Conservation (phyloP, 345 rosid genomes). For the Citrus medica region DNA sequence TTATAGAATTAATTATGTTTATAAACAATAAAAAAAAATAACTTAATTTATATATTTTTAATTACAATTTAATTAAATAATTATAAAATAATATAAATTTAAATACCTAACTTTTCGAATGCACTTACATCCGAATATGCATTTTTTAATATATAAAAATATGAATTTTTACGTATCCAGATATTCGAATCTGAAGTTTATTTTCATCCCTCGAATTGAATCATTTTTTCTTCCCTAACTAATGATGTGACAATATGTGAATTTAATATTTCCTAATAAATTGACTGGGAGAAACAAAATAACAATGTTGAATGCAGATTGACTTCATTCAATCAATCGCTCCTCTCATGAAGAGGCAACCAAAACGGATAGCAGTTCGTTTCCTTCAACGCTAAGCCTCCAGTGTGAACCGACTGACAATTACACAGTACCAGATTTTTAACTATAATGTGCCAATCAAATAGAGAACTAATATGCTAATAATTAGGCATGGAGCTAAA, state of each 20-base stretch:
- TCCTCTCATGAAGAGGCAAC: not conserved
- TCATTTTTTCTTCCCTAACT: fast-evolving
- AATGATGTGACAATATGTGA: not conserved
- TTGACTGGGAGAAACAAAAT: not conserved
- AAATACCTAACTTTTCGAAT: too few relatives aligned
- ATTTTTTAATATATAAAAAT: too few relatives aligned
- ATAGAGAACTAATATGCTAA: not conserved
- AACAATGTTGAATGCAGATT: not conserved
- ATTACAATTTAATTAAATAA: too few relatives aligned
- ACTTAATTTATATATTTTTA: too few relatives aligned
- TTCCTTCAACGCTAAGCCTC: not conserved
- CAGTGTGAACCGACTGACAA: not conserved
- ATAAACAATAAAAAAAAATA: too few relatives aligned
- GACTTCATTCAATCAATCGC: not conserved
- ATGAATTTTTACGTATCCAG: fast-evolving
- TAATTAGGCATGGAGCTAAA: not conserved
- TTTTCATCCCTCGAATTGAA: too few relatives aligned
- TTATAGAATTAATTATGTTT: too few relatives aligned
- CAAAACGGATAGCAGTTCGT: not conserved
- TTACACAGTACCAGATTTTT: not conserved
- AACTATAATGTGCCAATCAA: not conserved
- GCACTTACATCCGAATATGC: fast-evolving
- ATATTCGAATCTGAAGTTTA: too few relatives aligned
- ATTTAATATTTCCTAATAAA: not conserved
- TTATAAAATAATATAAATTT: too few relatives aligned